A percentile compares a stretch with the other conserved stretches of the same genome.
These are phyloP conservation scores for Pythium phragmitis DNA, from an alignment of 352 stramenopile species.

Conservation along the genomic window DNA sequence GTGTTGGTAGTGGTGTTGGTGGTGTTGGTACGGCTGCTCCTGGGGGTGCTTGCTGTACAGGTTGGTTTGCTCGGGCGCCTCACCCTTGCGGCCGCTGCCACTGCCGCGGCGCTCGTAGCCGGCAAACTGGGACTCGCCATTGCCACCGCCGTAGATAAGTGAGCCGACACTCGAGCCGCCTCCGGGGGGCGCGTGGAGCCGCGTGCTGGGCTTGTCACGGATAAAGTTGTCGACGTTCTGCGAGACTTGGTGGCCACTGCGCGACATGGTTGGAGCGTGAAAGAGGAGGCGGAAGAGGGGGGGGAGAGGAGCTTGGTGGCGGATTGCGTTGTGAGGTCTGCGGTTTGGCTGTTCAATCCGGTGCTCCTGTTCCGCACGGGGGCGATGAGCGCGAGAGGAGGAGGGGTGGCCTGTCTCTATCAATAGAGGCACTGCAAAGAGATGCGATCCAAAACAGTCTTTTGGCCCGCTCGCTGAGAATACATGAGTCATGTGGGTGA, in stretches of 20 bases:
- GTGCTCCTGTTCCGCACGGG: neutral
- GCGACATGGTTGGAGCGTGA: constrained; percentile 41
- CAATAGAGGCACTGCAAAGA: constrained; percentile 11
- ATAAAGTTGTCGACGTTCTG: constrained; percentile 85
- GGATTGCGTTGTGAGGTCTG: constrained; percentile 18
- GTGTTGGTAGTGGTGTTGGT: constrained; percentile 8
- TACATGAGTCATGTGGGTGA: neutral
- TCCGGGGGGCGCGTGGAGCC: constrained; percentile 65
- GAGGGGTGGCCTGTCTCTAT: constrained; percentile 7
- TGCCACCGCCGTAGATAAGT: constrained; percentile 70
- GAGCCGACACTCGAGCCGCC: constrained; percentile 70
- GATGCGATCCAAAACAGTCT: constrained; percentile 12
- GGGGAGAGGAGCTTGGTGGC: neutral
- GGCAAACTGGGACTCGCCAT: constrained; percentile 45
- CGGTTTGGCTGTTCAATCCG: constrained; percentile 1
- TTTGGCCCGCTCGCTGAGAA: neutral
- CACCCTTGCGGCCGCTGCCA: constrained; percentile 43
- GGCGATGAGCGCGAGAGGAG: neutral
- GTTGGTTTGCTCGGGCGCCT: constrained; percentile 49
- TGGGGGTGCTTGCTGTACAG: constrained; percentile 38
- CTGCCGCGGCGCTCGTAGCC: constrained; percentile 48
- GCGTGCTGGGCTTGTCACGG: constrained; percentile 72
- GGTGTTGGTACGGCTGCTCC: constrained; percentile 29
- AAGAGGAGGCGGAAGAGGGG: neutral
- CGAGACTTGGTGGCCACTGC: constrained; percentile 54